Evolutionary conservation across 2,329 filamentous ascomycete species (phyloP), one percentile per base, ranked within the genome.

Genomic region (Leptodontidium sp.): DNA sequence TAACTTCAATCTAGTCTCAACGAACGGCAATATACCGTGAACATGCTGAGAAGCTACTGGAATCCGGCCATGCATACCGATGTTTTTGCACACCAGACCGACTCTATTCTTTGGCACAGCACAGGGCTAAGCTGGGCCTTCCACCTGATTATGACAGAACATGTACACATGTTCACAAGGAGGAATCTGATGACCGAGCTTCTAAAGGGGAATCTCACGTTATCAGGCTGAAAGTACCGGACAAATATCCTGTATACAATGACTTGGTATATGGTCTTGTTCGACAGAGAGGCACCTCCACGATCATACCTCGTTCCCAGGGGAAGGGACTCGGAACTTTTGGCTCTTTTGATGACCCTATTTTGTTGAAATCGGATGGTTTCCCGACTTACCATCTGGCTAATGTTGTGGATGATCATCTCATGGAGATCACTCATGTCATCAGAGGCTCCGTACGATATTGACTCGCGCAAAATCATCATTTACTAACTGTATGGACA

Each of bases 341-440:
- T 29, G 64, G 47, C n/a, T 71, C 67, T 29, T 90, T 85, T 71
- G 93, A 96, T 73, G 94, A 98, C 76, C 95, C 94, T 24, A 92
- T 99, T 70, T 84, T 99, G 50, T 83, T 98, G 69, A 99, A 99
- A 80, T 91, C 90, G 0, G 96, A 99, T 78, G 94, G 94, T 0
- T 92, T 92, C 72, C 96, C 96, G 0, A 99, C 97, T 0, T 99
- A 99, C 77, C 96, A 99, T 80, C 90, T 99, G 70, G 96, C 96
- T 4, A 99, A 98, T 77, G 95, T 99, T 9, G 91, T 99, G 4
- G 96, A 99, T 77, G 96, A 99, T 77, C 93, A 98, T 79, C 84
- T 91, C 69, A 99, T 99, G 96, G 83, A 93, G 69, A 97, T 99
- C 73, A 98, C 94, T 0, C 95, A 98, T 80, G 96, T 99, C 15